These are phyloP conservation scores for Chaetomium cochliodes DNA, from an alignment of 495 filamentous ascomycete genomes.

Conservation along the genomic window DNA sequence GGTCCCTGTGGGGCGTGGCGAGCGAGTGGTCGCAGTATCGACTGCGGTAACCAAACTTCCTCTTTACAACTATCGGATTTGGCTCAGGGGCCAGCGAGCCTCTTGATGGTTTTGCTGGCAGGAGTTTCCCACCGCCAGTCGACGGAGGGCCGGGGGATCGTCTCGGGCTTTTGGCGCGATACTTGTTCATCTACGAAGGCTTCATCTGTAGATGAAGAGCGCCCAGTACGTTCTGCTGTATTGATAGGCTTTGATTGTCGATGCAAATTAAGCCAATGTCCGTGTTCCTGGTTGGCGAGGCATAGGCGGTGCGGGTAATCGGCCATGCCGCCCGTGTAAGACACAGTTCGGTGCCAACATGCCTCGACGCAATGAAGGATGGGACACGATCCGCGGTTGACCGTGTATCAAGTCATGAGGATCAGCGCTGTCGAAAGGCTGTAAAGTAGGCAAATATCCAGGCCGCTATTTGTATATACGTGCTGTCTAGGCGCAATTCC, in stretches of 20 bases:
- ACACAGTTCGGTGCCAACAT: neutral
- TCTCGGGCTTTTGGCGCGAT: slow-evolving; percentile 10
- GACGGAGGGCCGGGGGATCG: neutral
- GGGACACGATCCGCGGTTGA: neutral
- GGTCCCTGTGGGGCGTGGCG: neutral
- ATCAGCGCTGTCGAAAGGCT: neutral
- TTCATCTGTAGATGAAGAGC: slow-evolving; percentile 28
- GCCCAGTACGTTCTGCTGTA: slow-evolving; percentile 15
- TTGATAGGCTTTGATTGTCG: slow-evolving; percentile 32
- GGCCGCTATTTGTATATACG: neutral
- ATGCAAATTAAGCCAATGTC: slow-evolving; percentile 22
- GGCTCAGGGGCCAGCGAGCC: slow-evolving; percentile 11
- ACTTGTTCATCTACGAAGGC: slow-evolving; percentile 24
- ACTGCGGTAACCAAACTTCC: slow-evolving; percentile 22
- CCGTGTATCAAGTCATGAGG: slow-evolving; percentile 2
- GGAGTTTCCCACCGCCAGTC: neutral
- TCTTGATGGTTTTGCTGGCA: slow-evolving; percentile 22
- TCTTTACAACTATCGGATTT: slow-evolving; percentile 24
- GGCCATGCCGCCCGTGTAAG: slow-evolving; percentile 3
- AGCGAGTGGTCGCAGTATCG: slow-evolving; percentile 18
- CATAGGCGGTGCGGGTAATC: slow-evolving; percentile 11
- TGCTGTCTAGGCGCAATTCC: neutral
- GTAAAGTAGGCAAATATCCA: neutral
- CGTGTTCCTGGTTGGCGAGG: slow-evolving; percentile 16
- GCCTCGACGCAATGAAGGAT: slow-evolving; percentile 6